Evolutionary conservation across 2,329 filamentous ascomycete genomes (phyloP), one percentile per base, ranked within the genome.

Genomic region (Fusarium equiseti): DNA sequence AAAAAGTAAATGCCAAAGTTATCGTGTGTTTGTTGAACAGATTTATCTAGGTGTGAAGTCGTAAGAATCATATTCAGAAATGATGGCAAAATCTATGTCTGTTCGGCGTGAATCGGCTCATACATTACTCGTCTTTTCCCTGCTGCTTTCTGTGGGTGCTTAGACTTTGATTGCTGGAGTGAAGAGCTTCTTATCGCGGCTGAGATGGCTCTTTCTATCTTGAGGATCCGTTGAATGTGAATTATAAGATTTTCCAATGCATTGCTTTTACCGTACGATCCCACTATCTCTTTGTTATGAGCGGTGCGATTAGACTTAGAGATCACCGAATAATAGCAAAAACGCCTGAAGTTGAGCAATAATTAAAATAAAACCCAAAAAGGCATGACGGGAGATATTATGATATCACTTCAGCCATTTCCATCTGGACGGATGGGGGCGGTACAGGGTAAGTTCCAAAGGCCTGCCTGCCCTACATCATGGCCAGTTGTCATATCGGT

Each of bases 1-100:
- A 76, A 72, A 53, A 73, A 69, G 65, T 71, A 76, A 60, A 74
- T 73, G 68, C 73, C 51, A 61, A 70, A 16, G 43, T 61, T 56
- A 55, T 31, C 50, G 42, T 66, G 53, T 56, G 44, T 56, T 32
- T 57, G 26, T 44, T 48, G 8, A 29, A 18, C 22, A 18, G 2
- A 26, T 24, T 38, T 27, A 11, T 18, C 29, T 50, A 24, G 24
- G 18, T 9, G 11, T 50, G 31, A 53, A 27, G 15, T n/a, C 15
- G n/a, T 18, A 13, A 16, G 5, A 15, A 29, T 20, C 27, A 11
- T 12, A 24, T 20, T 27, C 18, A n/a, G n/a, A 13, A 40, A 40
- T 40, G 13, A 27, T n/a, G 10, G 35, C 18, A n/a, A 38, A n/a
- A 38, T 38, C 18, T 38, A 38, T n/a, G 18, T 38, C 35, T 38